Evolutionary conservation across 2,329 filamentous ascomycete genomes (phyloP).

Genomic region (Fonsecaea pugnacius): DNA sequence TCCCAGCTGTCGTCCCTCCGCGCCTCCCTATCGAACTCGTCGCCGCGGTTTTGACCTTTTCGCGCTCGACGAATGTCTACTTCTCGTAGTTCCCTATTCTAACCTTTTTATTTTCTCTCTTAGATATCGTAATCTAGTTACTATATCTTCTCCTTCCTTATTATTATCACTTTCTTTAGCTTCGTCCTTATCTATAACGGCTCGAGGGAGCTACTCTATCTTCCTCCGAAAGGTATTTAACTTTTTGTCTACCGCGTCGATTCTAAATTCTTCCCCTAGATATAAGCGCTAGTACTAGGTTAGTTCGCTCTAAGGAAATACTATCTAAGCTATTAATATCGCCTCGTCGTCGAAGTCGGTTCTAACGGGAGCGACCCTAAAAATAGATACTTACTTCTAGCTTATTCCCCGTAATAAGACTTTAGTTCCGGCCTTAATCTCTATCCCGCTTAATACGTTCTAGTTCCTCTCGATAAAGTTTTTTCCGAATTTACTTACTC

Average conservation of each 20-base stretch:
- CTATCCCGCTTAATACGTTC: conserved; percentile 11
- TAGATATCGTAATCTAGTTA: conserved; percentile 14
- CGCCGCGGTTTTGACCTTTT: conserved; percentile 13
- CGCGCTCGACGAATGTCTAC: conserved; percentile 14
- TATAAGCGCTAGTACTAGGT: conserved; percentile 18
- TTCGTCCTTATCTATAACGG: conserved; percentile 9
- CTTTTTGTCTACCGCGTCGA: conserved; percentile 15
- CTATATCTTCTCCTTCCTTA: conserved; percentile 17
- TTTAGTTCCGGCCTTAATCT: conserved; percentile 11
- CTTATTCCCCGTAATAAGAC: conserved; percentile 15
- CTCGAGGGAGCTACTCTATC: conserved; percentile 14
- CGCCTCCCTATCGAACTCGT: conserved; percentile 11
- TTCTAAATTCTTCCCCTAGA: conserved; percentile 17
- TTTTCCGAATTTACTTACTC: conserved; percentile 19
- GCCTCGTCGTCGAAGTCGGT: conserved; percentile 19
- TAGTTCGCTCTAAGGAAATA: conserved; percentile 10
- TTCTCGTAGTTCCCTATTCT: conserved; percentile 8
- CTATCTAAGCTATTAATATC: conserved; percentile 15
- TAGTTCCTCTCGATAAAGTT: conserved; percentile 20
- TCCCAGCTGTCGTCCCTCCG: conserved; percentile 5
- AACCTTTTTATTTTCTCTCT: conserved; percentile 17
- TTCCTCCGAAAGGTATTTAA: conserved; percentile 15
- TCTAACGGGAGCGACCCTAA: conserved; percentile 19
- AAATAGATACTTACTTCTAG: conserved; percentile 11
- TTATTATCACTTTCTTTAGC: conserved; percentile 15